A percentile compares a stretch with the other conserved stretches of the same genome.
Conservation (phyloP, 768 basidiomycete species). For the Mycena haematopus region DNA sequence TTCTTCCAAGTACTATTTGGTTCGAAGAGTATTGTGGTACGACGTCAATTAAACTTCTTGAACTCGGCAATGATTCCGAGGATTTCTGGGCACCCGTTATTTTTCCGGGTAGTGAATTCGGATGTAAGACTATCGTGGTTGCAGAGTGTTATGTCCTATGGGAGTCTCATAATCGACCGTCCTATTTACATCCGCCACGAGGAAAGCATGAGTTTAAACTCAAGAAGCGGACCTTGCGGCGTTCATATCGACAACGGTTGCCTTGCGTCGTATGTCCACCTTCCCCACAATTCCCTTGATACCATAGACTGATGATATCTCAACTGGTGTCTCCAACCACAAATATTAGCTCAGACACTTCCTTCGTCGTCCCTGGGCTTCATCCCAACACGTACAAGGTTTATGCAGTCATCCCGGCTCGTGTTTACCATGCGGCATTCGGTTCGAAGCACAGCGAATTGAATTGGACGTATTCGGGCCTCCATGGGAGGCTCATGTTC, state of each 20-base stretch:
- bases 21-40: conserved; percentile 7
- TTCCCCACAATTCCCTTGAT: conserved; percentile 19
- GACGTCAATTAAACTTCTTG: conserved; percentile 6
- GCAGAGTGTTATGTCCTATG: not conserved
- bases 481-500: conserved; percentile 67
- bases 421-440: conserved; percentile 61
- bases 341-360: conserved; percentile 4
- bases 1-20: conserved; percentile 2
- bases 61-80: not conserved
- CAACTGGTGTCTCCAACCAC: conserved; percentile 23
- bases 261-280: conserved; percentile 25
- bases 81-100: not conserved
- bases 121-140: not conserved
- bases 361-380: conserved; percentile 40
- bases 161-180: not conserved
- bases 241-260: conserved; percentile 25
- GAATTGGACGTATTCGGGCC: conserved; percentile 62
- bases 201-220: conserved; percentile 29
- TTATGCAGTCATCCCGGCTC: conserved; percentile 60
- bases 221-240: conserved; percentile 28
- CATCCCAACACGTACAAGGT: conserved; percentile 49
- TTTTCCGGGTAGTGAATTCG: not conserved
- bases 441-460: conserved; percentile 49
- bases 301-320: conserved; percentile 26
- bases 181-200: conserved; percentile 15